A percentile compares a stretch with the other conserved stretches of the same genome.
These are phyloP conservation scores for Cucurbita moschata DNA, from an alignment of 306 rosid genomes.

Conservation along the genomic window DNA sequence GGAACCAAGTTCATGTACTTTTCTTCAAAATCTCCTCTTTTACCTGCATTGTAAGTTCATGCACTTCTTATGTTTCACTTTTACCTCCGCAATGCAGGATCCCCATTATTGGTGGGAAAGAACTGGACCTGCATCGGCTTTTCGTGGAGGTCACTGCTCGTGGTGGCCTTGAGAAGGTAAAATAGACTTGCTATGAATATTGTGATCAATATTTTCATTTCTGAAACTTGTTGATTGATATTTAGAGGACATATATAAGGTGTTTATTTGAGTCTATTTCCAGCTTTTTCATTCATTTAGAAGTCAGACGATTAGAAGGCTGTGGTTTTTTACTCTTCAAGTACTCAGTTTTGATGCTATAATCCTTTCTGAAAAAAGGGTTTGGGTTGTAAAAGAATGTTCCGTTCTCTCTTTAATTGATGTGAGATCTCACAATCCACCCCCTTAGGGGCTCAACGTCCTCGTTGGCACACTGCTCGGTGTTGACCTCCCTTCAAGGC, in stretches of 20 bases:
- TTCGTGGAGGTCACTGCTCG: conserved; percentile 72
- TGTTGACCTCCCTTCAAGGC: too few relatives aligned
- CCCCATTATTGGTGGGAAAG: conserved; percentile 71
- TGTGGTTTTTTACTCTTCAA: not conserved
- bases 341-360: not conserved
- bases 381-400: not conserved
- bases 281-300: too few relatives aligned
- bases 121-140: conserved; percentile 62
- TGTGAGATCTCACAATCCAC: too few relatives aligned
- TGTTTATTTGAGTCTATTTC: too few relatives aligned
- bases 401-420: too few relatives aligned
- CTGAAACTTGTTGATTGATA: not conserved
- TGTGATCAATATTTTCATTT: not conserved
- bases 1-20: conserved; percentile 78
- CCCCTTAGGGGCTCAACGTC: too few relatives aligned
- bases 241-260: not conserved
- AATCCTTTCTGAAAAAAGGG: not conserved
- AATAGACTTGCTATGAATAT: conserved; percentile 1
- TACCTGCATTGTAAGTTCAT: not conserved
- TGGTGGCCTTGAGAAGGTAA: conserved; percentile 69
- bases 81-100: conserved; percentile 30
- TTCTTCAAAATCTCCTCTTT: not conserved
- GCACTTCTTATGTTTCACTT: not conserved
- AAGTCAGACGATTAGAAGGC: not conserved
- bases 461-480: too few relatives aligned